Base-by-base conservation (phyloP, 2,329 filamentous ascomycete genomes). In the Paecilomyces dactylethromorphus region DNA sequence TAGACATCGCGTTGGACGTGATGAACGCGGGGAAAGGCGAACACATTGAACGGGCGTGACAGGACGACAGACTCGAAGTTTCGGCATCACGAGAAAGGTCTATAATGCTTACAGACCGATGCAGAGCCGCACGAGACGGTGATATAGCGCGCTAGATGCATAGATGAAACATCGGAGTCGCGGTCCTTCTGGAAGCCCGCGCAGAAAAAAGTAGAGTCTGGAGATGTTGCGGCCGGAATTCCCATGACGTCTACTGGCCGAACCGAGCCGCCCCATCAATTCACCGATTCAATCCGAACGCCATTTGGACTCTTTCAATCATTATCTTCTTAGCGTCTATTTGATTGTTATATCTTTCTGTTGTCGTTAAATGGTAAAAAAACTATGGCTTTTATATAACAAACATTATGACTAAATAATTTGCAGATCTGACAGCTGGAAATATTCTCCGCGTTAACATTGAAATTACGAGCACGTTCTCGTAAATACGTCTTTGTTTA, bases 21-120 rank as follows among this genome's bases (percentile, higher is more conserved):
- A 18, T 21, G 31, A 54, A n/a, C 26, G 53, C 53, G 53, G 53
- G 5, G 31, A 35, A 54, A 31, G 53, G 11, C 26, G 53, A 18
- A 35, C 29, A 29, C 24, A 52, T 24, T 29, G 11, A n/a, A 45
- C 15, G 22, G 52, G 53, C 52, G 54, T n/a, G 45, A 35, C 50
- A 24, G 57, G 57, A 45, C 57, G 58, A 57, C 55, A 58, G n/a
- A 45, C 39, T 45, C 39, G 39, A 18, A 45, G 39, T 45, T 45
- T 58, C 58, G 55, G 33, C 54, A 56, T 56, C 22, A 56, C 22
- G 31, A 29, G 29, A 39, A 39, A 35, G 54, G 50, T n/a, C 26
- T 52, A 52, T 26, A 21, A 52, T 52, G 26, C 50, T 24, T 52
- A 52, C 22, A 52, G 22, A 29, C 22, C 50, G n/a, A 52, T 11